These are phyloP conservation scores for Craspedostauros australis DNA, from an alignment of 108 stramenopile species.

Conservation along the genomic window DNA sequence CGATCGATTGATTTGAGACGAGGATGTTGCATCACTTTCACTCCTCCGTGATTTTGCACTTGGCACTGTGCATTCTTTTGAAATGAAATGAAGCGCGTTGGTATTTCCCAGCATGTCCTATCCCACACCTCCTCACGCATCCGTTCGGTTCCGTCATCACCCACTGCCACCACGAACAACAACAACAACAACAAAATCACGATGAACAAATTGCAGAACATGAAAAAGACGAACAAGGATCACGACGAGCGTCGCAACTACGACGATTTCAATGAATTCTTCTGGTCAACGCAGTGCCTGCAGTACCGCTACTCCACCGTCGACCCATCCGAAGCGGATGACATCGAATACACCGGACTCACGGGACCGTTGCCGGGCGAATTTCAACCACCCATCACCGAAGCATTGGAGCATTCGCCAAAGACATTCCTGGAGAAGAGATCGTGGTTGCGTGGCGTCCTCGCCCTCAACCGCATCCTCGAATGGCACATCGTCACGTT, in stretches of 20 bases:
- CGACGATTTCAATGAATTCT: slow-evolving; percentile 99
- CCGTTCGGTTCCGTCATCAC: neutral
- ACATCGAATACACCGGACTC: slow-evolving; percentile 32
- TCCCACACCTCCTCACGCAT: neutral
- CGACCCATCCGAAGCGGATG: slow-evolving; percentile 22
- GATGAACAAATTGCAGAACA: slow-evolving; percentile 63
- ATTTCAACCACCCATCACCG: slow-evolving; percentile 52
- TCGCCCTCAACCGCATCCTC: slow-evolving; percentile 83
- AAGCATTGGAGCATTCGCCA: slow-evolving; percentile 67
- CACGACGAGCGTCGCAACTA: slow-evolving; percentile 90
- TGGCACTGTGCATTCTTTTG: neutral
- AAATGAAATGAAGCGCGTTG: neutral
- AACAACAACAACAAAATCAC: slow-evolving; percentile 82
- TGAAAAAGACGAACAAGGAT: slow-evolving; percentile 76
- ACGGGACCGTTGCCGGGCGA: slow-evolving; percentile 52
- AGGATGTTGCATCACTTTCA: neutral
- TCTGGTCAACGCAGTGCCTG: slow-evolving; percentile 94
- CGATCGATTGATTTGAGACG: neutral
- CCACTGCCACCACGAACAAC: slow-evolving; percentile 59
- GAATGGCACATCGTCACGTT: slow-evolving; percentile 97
- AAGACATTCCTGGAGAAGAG: slow-evolving; percentile 97
- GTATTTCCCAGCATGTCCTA: neutral
- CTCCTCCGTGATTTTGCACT: neutral
- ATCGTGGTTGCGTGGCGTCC: slow-evolving; percentile 87
- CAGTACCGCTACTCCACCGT: slow-evolving; percentile 68